Conservation (phyloP, 768 basidiomycete species). For the Artomyces pyxidatus region DNA sequence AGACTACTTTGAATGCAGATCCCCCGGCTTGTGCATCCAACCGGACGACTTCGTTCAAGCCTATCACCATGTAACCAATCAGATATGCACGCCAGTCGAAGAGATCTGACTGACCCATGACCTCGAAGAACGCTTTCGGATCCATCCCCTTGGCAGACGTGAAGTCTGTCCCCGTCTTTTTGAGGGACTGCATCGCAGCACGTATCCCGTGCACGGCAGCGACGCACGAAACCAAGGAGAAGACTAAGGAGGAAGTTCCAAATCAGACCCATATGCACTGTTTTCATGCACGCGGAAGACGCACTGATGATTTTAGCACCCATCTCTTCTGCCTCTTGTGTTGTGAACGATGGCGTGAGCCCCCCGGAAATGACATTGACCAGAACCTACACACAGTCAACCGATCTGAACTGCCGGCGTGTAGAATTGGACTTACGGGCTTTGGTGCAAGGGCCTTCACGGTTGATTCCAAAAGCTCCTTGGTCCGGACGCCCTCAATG, state of each 20-base stretch:
- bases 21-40: neutral
- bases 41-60: conserved; percentile 2
- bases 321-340: conserved; percentile 54
- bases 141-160: conserved; percentile 54
- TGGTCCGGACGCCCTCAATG: conserved; percentile 69
- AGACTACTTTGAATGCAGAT: neutral
- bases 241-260: no score
- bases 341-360: conserved; percentile 67
- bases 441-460: conserved; percentile 64
- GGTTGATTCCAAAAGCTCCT: conserved; percentile 54
- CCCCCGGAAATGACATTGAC: conserved; percentile 78
- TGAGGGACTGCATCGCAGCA: conserved; percentile 66
- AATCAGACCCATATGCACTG: no score
- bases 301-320: conserved; percentile 75
- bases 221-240: conserved; percentile 69
- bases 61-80: neutral
- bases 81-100: neutral
- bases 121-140: conserved; percentile 69
- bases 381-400: conserved; percentile 36
- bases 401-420: neutral
- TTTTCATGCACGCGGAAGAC: conserved; percentile 19
- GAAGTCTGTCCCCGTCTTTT: conserved; percentile 75
- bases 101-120: conserved; percentile 47
- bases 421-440: conserved; percentile 35
- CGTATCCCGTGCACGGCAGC: conserved; percentile 73